These are phyloP conservation scores for Dittrichia graveolens DNA, from an alignment of 129 eudicot genomes.

Conservation along the genomic window DNA sequence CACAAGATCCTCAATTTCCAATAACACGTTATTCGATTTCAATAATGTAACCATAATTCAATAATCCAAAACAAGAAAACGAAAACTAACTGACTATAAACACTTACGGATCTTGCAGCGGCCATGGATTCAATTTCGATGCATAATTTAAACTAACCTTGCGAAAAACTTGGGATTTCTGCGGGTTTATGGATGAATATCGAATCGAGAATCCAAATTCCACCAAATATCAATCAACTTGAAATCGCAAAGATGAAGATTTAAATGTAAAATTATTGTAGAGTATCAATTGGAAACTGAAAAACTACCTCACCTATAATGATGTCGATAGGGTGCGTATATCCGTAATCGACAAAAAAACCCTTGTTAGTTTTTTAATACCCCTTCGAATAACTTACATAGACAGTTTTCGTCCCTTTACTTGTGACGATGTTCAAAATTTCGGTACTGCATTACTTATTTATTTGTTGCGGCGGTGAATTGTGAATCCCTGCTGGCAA, in stretches of 20 bases:
- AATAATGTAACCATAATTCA: conserved; percentile 3
- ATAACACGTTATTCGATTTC: conserved; percentile 1
- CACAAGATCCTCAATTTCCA: conserved; percentile 19
- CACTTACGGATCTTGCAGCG: neutral
- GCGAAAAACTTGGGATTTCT: neutral
- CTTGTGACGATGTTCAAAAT: neutral
- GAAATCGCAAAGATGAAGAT: neutral
- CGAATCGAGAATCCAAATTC: conserved; percentile 3
- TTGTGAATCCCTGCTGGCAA: no score
- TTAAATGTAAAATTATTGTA: neutral
- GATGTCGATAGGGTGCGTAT: conserved; percentile 21
- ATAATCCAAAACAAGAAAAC: conserved; percentile 4
- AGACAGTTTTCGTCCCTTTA: conserved; percentile 3
- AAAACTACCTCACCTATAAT: conserved; percentile 21
- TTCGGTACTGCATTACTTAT: neutral
- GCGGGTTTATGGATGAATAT: conserved; percentile 16
- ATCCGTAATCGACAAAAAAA: conserved; percentile 26
- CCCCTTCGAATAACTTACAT: neutral
- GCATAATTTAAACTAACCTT: conserved; percentile 23
- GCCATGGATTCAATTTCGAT: conserved; percentile 6
- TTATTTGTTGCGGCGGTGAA: no score
- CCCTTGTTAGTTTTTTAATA: neutral
- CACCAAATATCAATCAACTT: conserved; percentile 5
- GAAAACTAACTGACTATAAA: neutral
- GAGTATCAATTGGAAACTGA: conserved; percentile 17